These are phyloP conservation scores for Podospora didyma DNA, from an alignment of 495 filamentous ascomycete genomes.

Conservation along the genomic window DNA sequence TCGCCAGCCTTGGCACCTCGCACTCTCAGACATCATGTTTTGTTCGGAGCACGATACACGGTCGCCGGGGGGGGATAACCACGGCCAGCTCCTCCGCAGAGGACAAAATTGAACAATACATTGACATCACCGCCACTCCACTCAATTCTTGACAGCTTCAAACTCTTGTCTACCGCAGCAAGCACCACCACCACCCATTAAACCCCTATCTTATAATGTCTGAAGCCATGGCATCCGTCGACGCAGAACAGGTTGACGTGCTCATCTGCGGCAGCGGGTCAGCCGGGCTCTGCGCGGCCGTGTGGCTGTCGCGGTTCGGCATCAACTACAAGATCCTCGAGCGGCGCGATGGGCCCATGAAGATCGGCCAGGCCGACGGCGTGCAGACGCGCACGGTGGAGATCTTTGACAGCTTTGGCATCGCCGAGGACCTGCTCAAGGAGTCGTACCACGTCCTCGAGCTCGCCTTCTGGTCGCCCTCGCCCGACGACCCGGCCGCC, in stretches of 20 bases:
- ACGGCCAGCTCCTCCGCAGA: no score
- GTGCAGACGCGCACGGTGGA: conserved; percentile 78
- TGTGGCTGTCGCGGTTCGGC: conserved; percentile 60
- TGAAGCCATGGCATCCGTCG: not conserved
- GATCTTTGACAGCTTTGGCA: conserved; percentile 73
- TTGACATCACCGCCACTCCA: no score
- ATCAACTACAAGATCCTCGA: conserved; percentile 63
- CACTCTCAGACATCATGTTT: no score
- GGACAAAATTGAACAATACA: no score
- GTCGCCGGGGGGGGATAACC: no score
- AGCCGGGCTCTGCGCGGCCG: conserved; percentile 63
- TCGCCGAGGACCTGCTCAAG: conserved; percentile 65
- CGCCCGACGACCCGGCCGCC: not conserved
- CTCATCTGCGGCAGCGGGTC: conserved; percentile 66
- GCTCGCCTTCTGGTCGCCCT: conserved; percentile 56
- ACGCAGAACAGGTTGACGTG: conserved; percentile 43
- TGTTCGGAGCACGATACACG: no score
- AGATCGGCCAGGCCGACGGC: conserved; percentile 75
- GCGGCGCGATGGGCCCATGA: conserved; percentile 53
- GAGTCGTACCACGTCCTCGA: conserved; percentile 71
- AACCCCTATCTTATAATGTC: no score
- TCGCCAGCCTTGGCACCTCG: no score
- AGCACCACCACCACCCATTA: no score
- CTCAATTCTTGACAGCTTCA: no score
- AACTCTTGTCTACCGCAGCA: no score